Base-by-base conservation (phyloP, 306 rosid genomes). In the Biancaea sappan region DNA sequence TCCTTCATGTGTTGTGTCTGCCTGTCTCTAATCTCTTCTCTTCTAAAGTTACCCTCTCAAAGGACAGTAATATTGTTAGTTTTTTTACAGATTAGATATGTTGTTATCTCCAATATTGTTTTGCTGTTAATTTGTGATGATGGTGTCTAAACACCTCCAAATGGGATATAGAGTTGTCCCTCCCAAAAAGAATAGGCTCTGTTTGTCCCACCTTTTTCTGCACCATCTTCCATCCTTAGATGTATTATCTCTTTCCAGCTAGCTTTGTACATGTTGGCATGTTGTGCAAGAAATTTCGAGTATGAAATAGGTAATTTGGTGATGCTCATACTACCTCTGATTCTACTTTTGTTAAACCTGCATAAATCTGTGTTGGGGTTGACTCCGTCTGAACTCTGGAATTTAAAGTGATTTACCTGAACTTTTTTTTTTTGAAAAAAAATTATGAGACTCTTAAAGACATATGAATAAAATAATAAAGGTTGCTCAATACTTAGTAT, bases 61-160 rank as follows among this genome's bases (percentile, higher is more conserved):
- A 8, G 41, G n/a, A 69, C 54, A 58, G 69, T 77, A 57, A 29
- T 10, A n/a, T 56, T n/a, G 15, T 53, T 3, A 22, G 21, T 28
- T 15, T 44, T 15, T 44, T n/a, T 24, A 11, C 60, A 53, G 12
- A 53, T 53, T 32, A 62, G 19, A n/a, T 63, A 35, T 69, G 75
- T 62, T 70, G 77, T 69, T 29, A 32, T 63, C 66, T 79, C 51
- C 38, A n/a, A n/a, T n/a, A 6, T 16, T 25, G 15, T 32, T 74
- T 47, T 29, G 38, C 34, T 34, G 44, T 46, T 47, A 21, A 24
- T 31, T 19, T 56, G 63, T 62, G 14, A 60, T 52, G 16, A 46
- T n/a, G 67, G 41, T 24, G 31, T 34, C 26, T 4, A 79, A 15
- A 22, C 79, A 47, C 46, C 22, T 43, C 69, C 52, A 65, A 65